Evolutionary conservation across 805 yeast species (phyloP), one percentile per base, ranked within the genome.

Genomic region (Zygoascus bituminiphila): DNA sequence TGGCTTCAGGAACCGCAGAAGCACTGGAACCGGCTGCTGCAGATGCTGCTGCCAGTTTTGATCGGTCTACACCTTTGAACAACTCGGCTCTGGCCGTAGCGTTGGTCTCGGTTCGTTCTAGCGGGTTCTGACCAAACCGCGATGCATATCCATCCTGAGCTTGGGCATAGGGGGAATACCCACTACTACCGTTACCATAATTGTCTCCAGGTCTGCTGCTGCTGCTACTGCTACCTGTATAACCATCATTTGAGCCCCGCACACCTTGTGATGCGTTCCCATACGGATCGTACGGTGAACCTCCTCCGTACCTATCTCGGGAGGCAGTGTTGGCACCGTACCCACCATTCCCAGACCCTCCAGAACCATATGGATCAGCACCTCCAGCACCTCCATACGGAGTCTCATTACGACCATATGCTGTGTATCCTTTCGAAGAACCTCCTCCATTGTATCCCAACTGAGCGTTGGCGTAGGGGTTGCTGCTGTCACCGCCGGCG

Each of bases 1-100:
- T 29, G 9, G 33, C 8, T 36, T 58, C 44, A 41, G 44, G 35
- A 17, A 10, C 3, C 5, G 40, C 2, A 15, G 20, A 21, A 8
- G 21, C 35, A 4, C 25, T 8, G 6, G 48, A 33, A 26, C 44
- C 43, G 10, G 42, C 50, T 14, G 43, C 36, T 33, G 44, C 44
- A 37, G 46, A 42, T 9, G 41, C 41, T 8, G 40, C 42, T 6
- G 22, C 47, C 20, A 47, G 37, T 33, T 43, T 24, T 31, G 20
- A 39, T 15, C 24, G 33, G 8, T 25, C 39, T 17, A 51, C 53
- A 25, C 46, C 62, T 56, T 51, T 45, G 43, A 62, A 63, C 22
- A 63, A 57, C 56, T 60, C 63, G 26, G 56, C 45, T 25, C 65
- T 55, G 12, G 48, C 45, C 1, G 54, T 49, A 22, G 51, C 57